phyloP scores from a whole-genome alignment of 495 filamentous ascomycete genomes.

The Lepidopterella palustris region DNA sequence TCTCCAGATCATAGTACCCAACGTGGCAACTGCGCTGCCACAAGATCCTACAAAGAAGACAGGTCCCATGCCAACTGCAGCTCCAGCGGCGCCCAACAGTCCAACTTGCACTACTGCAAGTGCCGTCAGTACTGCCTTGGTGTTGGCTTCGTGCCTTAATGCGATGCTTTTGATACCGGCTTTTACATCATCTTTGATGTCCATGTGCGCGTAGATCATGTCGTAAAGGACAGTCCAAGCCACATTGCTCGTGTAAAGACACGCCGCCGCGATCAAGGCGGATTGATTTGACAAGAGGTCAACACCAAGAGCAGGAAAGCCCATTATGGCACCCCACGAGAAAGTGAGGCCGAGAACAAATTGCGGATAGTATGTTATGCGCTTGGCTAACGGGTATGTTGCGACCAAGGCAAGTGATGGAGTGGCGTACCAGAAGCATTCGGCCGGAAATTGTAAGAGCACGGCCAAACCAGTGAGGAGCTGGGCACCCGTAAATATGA shows the following conservation, averaged over 20 bases:
- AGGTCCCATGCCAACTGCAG: constrained; percentile 68
- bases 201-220: constrained; percentile 99
- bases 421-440: constrained; percentile 80
- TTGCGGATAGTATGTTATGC: constrained; percentile 92
- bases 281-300: constrained; percentile 63
- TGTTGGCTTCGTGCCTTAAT: constrained; percentile 78
- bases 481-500: constrained; percentile 78
- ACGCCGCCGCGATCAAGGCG: constrained; percentile 59
- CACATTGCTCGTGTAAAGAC: constrained; percentile 78
- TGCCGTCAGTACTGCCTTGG: constrained; percentile 75
- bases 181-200: constrained; percentile 87
- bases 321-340: constrained; percentile 96
- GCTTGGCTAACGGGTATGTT: constrained; percentile 84
- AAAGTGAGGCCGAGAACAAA: constrained; percentile 87
- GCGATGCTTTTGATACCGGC: constrained; percentile 95
- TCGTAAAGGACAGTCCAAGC: constrained; percentile 96
- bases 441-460: constrained; percentile 76
- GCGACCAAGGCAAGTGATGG: constrained; percentile 77
- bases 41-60: constrained; percentile 80
- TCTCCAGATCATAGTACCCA: constrained; percentile 82
- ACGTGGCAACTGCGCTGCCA: constrained; percentile 66
- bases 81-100: constrained; percentile 72
- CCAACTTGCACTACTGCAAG: constrained; percentile 69
- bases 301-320: constrained; percentile 84
- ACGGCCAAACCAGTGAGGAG: constrained; percentile 73